Evolutionary conservation across 352 stramenopile genomes (phyloP).

Genomic region (Plasmopara halstedii): DNA sequence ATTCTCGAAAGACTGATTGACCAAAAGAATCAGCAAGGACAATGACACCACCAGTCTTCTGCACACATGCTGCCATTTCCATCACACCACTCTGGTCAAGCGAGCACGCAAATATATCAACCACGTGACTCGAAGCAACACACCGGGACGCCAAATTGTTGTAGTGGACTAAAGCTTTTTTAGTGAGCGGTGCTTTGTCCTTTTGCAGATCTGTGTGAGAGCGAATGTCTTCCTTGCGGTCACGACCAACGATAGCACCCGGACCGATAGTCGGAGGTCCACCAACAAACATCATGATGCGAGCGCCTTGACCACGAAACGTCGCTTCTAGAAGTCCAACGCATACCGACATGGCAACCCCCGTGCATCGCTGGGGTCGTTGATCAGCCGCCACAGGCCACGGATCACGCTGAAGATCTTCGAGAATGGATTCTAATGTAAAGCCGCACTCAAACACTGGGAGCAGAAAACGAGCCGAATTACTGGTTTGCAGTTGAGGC

Average conservation of each 20-base stretch:
- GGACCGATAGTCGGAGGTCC: slow-evolving; percentile 95
- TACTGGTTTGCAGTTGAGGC: slow-evolving; percentile 72
- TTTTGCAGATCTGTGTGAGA: slow-evolving; percentile 94
- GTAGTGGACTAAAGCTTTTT: slow-evolving; percentile 96
- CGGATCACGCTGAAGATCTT: slow-evolving; percentile 96
- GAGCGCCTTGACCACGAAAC: slow-evolving; percentile 90
- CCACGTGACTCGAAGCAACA: slow-evolving; percentile 89
- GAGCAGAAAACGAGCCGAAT: slow-evolving; percentile 92
- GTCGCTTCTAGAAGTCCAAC: slow-evolving; percentile 94
- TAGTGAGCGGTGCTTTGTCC: slow-evolving; percentile 90
- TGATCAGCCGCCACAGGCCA: slow-evolving; percentile 97
- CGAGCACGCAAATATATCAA: slow-evolving; percentile 99
- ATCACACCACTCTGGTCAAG: slow-evolving; percentile 97
- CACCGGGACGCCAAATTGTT: slow-evolving; percentile 90
- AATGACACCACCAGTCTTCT: slow-evolving; percentile 98
- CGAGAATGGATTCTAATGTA: slow-evolving; percentile 95
- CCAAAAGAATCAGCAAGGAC: slow-evolving; percentile 97
- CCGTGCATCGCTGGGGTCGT: slow-evolving; percentile 93
- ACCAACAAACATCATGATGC: slow-evolving; percentile 98
- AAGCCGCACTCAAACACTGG: slow-evolving; percentile 96
- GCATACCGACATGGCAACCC: slow-evolving; percentile 94
- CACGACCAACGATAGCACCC: slow-evolving; percentile 91
- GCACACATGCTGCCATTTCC: slow-evolving; percentile 97
- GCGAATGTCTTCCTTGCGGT: slow-evolving; percentile 97
- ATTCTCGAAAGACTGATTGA: slow-evolving; percentile 99